Conservation (phyloP, 2,329 filamentous ascomycete genomes). For the Didymella segeticola region DNA sequence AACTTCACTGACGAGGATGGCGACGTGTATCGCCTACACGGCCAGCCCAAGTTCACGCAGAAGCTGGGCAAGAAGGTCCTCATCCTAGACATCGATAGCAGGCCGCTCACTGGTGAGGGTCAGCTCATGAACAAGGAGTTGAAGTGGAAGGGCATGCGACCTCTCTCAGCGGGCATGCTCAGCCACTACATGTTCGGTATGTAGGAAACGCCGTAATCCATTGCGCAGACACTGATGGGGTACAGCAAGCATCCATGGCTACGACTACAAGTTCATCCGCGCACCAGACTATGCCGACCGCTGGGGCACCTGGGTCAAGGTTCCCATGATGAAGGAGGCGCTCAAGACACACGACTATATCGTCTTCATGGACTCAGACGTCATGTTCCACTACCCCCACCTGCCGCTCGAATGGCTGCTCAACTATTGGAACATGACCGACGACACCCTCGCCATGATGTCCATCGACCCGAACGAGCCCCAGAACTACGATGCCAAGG, state of each 20-base stretch:
- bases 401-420: conserved; percentile 60
- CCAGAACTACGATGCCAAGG: conserved; percentile 52
- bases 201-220: neutral
- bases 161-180: conserved; percentile 48
- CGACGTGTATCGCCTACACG: conserved; percentile 39
- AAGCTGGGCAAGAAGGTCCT: conserved; percentile 48
- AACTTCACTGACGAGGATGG: conserved; percentile 50
- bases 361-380: conserved; percentile 60
- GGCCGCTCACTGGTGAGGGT: conserved; percentile 42
- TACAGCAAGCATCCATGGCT: conserved; percentile 56
- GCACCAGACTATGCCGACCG: conserved; percentile 52
- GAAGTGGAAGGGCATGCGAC: conserved; percentile 48
- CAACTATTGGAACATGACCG: conserved; percentile 57
- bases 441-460: conserved; percentile 56
- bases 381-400: conserved; percentile 55
- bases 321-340: conserved; percentile 54
- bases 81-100: conserved; percentile 49
- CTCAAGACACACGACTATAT: conserved; percentile 52
- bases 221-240: conserved; percentile 19
- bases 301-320: conserved; percentile 58
- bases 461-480: conserved; percentile 54
- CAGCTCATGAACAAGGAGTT: conserved; percentile 47
- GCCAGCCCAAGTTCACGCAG: conserved; percentile 42
- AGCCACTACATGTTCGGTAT: conserved; percentile 50
- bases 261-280: conserved; percentile 58